A percentile compares a stretch with the other conserved stretches of the same genome.
Conservation (phyloP, 2,329 filamentous ascomycete species). For the Penicillium psychrosexuale region DNA sequence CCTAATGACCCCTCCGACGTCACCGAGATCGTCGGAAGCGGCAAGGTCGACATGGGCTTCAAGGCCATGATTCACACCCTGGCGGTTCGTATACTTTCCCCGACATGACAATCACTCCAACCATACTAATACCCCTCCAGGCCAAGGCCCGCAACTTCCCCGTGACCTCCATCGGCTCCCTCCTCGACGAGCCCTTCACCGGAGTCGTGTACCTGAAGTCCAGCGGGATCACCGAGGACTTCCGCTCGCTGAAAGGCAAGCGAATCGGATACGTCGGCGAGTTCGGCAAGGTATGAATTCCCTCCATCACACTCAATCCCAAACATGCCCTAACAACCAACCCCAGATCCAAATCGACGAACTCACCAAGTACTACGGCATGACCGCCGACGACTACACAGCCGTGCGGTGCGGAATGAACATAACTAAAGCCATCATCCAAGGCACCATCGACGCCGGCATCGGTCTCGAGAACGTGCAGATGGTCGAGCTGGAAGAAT, state of each 20-base stretch:
- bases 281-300: slow-evolving; percentile 58
- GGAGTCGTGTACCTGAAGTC: slow-evolving; percentile 73
- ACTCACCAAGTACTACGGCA: slow-evolving; percentile 72
- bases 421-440: slow-evolving; percentile 71
- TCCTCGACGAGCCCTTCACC: slow-evolving; percentile 77
- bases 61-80: slow-evolving; percentile 83
- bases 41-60: slow-evolving; percentile 74
- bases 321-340: neutral
- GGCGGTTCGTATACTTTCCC: slow-evolving; percentile 50
- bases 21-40: slow-evolving; percentile 74
- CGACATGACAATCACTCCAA: neutral
- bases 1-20: slow-evolving; percentile 79
- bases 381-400: slow-evolving; percentile 69
- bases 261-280: slow-evolving; percentile 76
- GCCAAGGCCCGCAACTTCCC: slow-evolving; percentile 74
- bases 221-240: slow-evolving; percentile 71
- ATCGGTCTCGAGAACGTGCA: slow-evolving; percentile 78
- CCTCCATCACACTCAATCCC: neutral
- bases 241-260: slow-evolving; percentile 71
- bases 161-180: slow-evolving; percentile 67
- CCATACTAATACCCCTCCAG: slow-evolving; percentile 36
- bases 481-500: slow-evolving; percentile 78
- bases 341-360: slow-evolving; percentile 73
- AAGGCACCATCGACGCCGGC: slow-evolving; percentile 69
- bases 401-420: slow-evolving; percentile 79